phyloP scores from a whole-genome alignment of 306 rosid species.

The Malus orientalis region DNA sequence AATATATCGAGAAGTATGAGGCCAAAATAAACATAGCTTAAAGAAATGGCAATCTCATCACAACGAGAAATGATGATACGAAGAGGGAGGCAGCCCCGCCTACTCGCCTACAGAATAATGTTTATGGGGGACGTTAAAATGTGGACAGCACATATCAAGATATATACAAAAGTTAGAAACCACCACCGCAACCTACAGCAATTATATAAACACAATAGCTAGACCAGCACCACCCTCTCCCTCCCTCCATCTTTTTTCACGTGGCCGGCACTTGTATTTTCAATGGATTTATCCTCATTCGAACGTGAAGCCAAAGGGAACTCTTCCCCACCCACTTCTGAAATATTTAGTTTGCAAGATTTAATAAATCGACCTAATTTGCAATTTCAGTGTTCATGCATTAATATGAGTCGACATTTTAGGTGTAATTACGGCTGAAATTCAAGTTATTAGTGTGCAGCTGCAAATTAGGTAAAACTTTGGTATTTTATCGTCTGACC shows the following conservation, averaged over 20 bases:
- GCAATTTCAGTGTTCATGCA: too few species aligned
- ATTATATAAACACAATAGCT: neutral
- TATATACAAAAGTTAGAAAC: too few species aligned
- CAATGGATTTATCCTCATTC: neutral
- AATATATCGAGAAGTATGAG: neutral
- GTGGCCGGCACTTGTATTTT: slow-evolving; percentile 10
- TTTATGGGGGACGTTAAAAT: neutral
- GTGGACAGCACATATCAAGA: slow-evolving; percentile 2
- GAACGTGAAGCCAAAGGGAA: slow-evolving; percentile 15
- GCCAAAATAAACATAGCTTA: neutral
- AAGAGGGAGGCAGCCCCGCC: too few species aligned
- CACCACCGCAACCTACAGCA: neutral
- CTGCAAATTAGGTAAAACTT: too few species aligned
- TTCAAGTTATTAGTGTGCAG: too few species aligned
- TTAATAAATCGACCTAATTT: too few species aligned
- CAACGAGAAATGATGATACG: neutral
- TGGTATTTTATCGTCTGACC: too few species aligned
- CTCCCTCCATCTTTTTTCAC: neutral
- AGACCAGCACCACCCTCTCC: neutral
- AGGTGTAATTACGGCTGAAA: too few species aligned
- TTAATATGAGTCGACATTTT: too few species aligned
- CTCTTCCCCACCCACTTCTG: neutral
- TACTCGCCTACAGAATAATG: too few species aligned
- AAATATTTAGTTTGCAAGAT: neutral
- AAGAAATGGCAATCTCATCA: neutral